These are phyloP conservation scores for Astraeus odoratus DNA, from an alignment of 768 basidiomycete species.

Conservation along the genomic window DNA sequence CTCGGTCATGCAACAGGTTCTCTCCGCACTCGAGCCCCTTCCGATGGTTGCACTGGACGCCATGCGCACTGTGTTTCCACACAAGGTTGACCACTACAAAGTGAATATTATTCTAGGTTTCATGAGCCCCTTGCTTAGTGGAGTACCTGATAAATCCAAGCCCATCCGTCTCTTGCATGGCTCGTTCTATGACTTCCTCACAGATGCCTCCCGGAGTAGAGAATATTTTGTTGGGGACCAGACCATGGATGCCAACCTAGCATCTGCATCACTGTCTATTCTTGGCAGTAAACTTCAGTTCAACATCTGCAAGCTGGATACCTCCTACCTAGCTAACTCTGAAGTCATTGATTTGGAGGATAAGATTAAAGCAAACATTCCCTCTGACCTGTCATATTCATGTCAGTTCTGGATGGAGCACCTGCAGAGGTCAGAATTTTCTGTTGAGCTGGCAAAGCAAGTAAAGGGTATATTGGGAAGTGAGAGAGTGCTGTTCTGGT, in stretches of 20 bases:
- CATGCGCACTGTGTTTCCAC: conserved; percentile 1
- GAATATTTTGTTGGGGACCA: conserved; percentile 11
- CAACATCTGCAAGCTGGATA: conserved; percentile 29
- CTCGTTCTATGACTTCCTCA: conserved; percentile 24
- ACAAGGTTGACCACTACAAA: not conserved
- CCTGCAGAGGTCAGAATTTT: not conserved
- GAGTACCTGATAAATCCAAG: not conserved
- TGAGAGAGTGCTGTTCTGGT: conserved; percentile 8
- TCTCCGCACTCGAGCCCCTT: conserved; percentile 6
- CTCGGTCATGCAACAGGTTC: not conserved
- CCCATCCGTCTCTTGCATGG: conserved; percentile 18
- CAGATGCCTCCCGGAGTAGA: conserved; percentile 3
- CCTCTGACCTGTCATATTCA: conserved; percentile 4
- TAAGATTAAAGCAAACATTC: conserved; percentile 1
- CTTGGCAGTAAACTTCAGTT: conserved; percentile 27
- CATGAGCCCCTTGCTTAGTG: conserved; percentile 6
- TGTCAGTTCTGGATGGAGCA: conserved; percentile 9
- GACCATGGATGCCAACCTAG: conserved; percentile 11
- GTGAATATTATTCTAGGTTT: not conserved
- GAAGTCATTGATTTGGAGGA: conserved; percentile 11
- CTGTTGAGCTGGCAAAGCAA: not conserved
- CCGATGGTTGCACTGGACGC: not conserved
- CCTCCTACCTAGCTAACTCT: conserved; percentile 23
- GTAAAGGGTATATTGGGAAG: conserved; percentile 1
- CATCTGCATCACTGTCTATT: conserved; percentile 15